Evolutionary conservation across 768 basidiomycete genomes (phyloP), one percentile per base, ranked within the genome.

Genomic region (Russula abietina): DNA sequence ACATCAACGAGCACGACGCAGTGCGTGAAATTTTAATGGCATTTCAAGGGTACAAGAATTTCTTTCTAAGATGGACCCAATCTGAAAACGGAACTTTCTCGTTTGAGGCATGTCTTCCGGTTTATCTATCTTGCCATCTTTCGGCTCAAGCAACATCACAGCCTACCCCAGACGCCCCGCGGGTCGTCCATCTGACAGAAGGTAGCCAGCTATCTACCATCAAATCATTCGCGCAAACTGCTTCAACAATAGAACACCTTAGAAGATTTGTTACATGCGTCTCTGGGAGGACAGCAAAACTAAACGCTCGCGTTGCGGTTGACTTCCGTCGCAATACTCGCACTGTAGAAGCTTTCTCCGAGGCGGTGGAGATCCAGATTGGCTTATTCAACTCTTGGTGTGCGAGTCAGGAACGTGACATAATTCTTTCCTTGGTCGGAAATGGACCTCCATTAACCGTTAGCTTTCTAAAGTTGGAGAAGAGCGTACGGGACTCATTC

Each of bases 261-360:
- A 81, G 89, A 39, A 76, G 77, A 48, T 90, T 91, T 70, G 75
- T 79, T n/a, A 69, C 75, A 6, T 73, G 78, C 28, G 74, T 86
- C 19, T 50, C 49, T 79, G 84, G 55, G 70, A 77, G 14, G 72
- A 74, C 65, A 17, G 49, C 55, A 38, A 48, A 57, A 65, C 68
- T 36, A 69, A 70, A 36, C 57, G 66, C 50, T 55, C 64, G 39
- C 59, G 53, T 52, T 63, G 17, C 56, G 38, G 38, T 62, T 55
- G 58, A 64, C 39, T 53, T 53, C 52, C 51, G 41, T 59, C 64
- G 70, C 62, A 68, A 67, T 11, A 83, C 84, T 11, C 81, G 80
- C 36, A 91, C 88, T 0, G 73, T 89, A n/a, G 89, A 93, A 71
- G 91, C 91, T 0, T 91, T 91, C 70, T 83, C 87, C 1, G 89